These are phyloP conservation scores for Conticribra guillardii DNA, from an alignment of 108 stramenopile species.

Conservation along the genomic window DNA sequence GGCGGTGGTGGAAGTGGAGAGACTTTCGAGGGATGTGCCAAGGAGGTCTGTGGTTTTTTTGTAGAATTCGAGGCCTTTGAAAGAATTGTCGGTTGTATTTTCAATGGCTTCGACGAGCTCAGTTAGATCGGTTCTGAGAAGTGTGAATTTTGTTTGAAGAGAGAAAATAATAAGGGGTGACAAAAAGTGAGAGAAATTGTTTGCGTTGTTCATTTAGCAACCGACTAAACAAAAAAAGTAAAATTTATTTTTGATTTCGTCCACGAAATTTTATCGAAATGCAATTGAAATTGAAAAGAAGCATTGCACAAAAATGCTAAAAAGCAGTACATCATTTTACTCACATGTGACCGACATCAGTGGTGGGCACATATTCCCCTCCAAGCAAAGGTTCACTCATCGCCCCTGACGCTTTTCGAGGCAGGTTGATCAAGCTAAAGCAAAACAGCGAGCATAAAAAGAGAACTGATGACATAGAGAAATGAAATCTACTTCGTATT, in stretches of 20 bases:
- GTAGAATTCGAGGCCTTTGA: conserved; percentile 15
- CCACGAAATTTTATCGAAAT: background rate
- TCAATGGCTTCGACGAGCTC: conserved; percentile 27
- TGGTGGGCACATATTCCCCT: conserved; percentile 39
- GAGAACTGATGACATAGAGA: no score
- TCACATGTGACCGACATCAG: conserved; percentile 42
- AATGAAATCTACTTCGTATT: no score
- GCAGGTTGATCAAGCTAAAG: conserved; percentile 4
- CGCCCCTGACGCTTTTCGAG: conserved; percentile 13
- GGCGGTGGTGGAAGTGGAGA: background rate
- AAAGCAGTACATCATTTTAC: conserved; percentile 8
- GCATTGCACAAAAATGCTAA: background rate
- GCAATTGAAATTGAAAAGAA: background rate
- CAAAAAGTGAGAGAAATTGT: background rate
- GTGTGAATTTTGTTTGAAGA: no score
- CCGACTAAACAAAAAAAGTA: background rate
- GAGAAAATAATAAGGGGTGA: background rate
- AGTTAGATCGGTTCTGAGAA: conserved; percentile 11
- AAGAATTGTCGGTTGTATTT: conserved; percentile 9
- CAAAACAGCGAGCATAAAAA: no score
- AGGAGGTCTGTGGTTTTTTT: background rate
- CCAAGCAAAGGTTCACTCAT: conserved; percentile 28
- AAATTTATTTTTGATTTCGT: background rate
- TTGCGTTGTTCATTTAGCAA: background rate
- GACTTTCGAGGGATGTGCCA: conserved; percentile 19